phyloP scores from a whole-genome alignment of 805 yeast species.

The Candida loeiensis region DNA sequence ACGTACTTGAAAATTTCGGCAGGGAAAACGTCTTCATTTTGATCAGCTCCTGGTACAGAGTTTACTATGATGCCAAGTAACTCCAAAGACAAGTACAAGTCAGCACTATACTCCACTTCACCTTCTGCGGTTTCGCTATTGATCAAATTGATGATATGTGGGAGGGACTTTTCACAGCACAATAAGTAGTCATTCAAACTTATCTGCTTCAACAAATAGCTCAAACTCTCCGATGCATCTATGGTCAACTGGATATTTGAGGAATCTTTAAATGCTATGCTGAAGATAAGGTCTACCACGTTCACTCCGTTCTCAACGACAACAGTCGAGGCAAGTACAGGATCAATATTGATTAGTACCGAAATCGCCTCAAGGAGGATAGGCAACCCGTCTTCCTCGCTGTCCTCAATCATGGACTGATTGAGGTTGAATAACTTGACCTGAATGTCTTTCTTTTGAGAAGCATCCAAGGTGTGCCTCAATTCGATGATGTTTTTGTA shows the following conservation, averaged over 20 bases:
- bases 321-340: slow-evolving; percentile 20
- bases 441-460: slow-evolving; percentile 22
- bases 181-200: slow-evolving; percentile 41
- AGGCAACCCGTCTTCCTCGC: slow-evolving; percentile 79
- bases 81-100: slow-evolving; percentile 56
- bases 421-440: slow-evolving; percentile 38
- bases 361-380: slow-evolving; percentile 68
- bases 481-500: slow-evolving; percentile 35
- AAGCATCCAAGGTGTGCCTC: slow-evolving; percentile 8
- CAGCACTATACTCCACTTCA: slow-evolving; percentile 53
- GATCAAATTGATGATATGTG: slow-evolving; percentile 41
- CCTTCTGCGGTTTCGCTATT: slow-evolving; percentile 21
- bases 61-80: slow-evolving; percentile 49
- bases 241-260: slow-evolving; percentile 66
- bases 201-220: slow-evolving; percentile 50
- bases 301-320: slow-evolving; percentile 17
- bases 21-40: slow-evolving; percentile 26
- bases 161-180: slow-evolving; percentile 52
- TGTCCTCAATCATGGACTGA: slow-evolving; percentile 47
- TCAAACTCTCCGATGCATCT: slow-evolving; percentile 68
- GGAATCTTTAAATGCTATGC: slow-evolving; percentile 68
- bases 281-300: slow-evolving; percentile 56
- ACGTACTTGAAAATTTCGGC: slow-evolving; percentile 37
- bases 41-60: slow-evolving; percentile 31
- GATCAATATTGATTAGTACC: slow-evolving; percentile 45